Evolutionary conservation across 2,329 filamentous ascomycete genomes (phyloP).

Genomic region (Zasmidium citrigriseum): DNA sequence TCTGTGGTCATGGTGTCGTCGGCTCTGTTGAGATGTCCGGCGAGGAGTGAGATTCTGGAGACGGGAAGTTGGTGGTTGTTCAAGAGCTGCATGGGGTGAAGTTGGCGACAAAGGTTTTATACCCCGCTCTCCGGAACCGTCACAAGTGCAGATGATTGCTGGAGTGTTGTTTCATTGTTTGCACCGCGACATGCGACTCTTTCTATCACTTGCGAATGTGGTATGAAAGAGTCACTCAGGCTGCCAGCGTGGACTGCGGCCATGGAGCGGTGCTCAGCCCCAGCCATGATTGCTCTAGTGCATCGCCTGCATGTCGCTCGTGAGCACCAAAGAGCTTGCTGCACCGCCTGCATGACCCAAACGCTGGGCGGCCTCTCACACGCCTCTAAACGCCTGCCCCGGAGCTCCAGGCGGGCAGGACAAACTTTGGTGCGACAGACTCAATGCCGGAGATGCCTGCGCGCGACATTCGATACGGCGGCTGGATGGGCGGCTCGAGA

Average conservation of each 20-base stretch:
- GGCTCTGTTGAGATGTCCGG: conserved; percentile 1
- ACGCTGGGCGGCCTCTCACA: neutral
- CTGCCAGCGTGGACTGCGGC: neutral
- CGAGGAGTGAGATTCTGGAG: conserved; percentile 3
- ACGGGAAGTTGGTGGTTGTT: neutral
- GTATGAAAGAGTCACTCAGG: neutral
- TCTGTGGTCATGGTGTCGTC: neutral
- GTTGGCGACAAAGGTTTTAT: conserved; percentile 1
- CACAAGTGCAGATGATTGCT: neutral
- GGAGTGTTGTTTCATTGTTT: neutral
- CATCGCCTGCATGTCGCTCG: neutral
- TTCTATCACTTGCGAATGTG: neutral
- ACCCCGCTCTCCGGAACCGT: conserved; percentile 2
- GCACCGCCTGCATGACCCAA: neutral
- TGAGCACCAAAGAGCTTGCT: neutral
- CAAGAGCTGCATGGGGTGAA: neutral
- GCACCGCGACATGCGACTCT: neutral
- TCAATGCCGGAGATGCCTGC: too few species aligned
- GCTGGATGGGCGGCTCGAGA: neutral
- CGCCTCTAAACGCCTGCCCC: neutral
- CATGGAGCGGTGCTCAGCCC: neutral
- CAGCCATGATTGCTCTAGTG: neutral
- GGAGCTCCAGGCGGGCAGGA: neutral
- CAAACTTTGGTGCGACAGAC: neutral
- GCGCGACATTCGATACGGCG: too few species aligned